Evolutionary conservation across 2,329 filamentous ascomycete genomes (phyloP), one percentile per base, ranked within the genome.

Genomic region (Phaeosphaeriaceae sp.): DNA sequence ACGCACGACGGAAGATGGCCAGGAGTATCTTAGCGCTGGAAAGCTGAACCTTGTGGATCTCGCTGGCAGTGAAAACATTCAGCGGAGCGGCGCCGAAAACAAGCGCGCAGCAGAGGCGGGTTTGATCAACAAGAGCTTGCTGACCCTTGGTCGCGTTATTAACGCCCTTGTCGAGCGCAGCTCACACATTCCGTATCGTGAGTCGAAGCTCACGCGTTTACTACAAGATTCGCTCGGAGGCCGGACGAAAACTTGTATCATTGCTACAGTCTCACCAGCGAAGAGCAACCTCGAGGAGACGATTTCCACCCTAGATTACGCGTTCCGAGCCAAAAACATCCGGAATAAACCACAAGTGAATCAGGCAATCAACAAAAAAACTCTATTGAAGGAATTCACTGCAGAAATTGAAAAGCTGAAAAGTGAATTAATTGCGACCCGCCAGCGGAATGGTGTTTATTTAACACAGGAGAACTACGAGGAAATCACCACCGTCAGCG

Each of bases 291-390:
- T 99, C 1, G 94, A 99, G 68, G 94, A 99, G 74, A 99, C 95
- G 0, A 97, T 99, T 52, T 97, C 94, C 0, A 99, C 95, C 0
- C 82, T 99, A 1, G 94, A 99, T 72, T 99, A 99, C 69, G 95
- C 94, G 9, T 97, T 97, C 76, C 85, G 94, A 38, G 94, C 94
- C 13, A 99, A 99, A 79, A 97, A 99, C 62, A 99, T 99, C 65
- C 89, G 90, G 41, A 99, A 99, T 75, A 97, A 97, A 74, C 95
- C 94, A 0, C 94, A 99, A 68, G 82, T 96, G 63, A 99, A 97
- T 74, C 89, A 91, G 40, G 84, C 90, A 67, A 85, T 97, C 57
- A 92, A 90, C 56, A 99, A 97, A 75, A 96, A 94, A 76, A 96
- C 91, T 3, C 75, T 99, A 11, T 81, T 99, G 9, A 87, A 84